Base-by-base conservation (phyloP, 768 basidiomycete species). In the Pisolithus orientalis region DNA sequence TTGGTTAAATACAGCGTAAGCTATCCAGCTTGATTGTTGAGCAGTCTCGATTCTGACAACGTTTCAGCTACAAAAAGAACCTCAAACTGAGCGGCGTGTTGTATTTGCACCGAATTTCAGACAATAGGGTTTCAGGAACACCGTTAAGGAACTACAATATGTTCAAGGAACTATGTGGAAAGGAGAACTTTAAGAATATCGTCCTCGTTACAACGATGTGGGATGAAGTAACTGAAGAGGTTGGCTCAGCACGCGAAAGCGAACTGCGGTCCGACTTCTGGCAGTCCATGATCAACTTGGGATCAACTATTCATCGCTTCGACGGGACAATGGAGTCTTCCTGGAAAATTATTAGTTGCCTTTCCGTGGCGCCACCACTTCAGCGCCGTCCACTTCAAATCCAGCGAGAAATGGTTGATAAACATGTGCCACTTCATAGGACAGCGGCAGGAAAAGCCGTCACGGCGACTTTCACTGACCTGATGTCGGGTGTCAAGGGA, bases 41-140 rank as follows among this genome's bases (percentile, higher is more conserved):
- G 28, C 28, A 7, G 28, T 29, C 28, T 7, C 28, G 28, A 29
- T 7, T 29, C 28, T 29, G 28, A 29, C 28, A 29, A 3, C 7
- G 3, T 29, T 7, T 29, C 28, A 70, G 70, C 39, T 67, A 69
- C 42, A 53, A 59, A 49, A 44, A 54, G 6, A 50, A 55, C 0
- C 53, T 63, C 37, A 65, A 62, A 40, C 57, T 72, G 0, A 52
- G 62, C 5, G 70, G 70, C 3, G 60, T 71, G 38, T 29, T 71
- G 14, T 72, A 72, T 45, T 47, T 70, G n/a, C 70, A 72, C n/a
- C 44, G 44, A 3, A 28, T 28, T 13, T 27, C 44, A 13, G 44
- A 29, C 43, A 44, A 44, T 6, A 11, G 25, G 4, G 28, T 44
- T 27, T 14, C 44, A 27, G 44, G 13, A 4, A 5, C 44, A 6